Conservation (phyloP, 2,329 filamentous ascomycete species). For the Aureobasidium melanogenum region DNA sequence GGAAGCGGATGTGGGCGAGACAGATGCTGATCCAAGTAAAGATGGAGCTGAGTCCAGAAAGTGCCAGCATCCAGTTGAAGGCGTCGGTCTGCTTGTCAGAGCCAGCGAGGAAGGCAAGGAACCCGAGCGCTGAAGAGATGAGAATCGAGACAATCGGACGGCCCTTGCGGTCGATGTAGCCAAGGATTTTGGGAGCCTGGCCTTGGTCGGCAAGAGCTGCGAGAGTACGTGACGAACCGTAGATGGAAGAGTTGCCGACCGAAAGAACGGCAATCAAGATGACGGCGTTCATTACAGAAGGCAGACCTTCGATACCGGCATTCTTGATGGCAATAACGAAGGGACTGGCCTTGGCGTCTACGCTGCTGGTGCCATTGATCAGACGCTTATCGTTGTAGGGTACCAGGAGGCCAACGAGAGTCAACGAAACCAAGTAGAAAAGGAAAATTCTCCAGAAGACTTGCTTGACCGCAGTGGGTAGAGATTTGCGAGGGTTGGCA, state of each 20-base stretch:
- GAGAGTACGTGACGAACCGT: conserved; percentile 82
- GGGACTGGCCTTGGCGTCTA: conserved; percentile 68
- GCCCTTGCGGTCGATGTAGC: conserved; percentile 53
- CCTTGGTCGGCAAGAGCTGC: conserved; percentile 78
- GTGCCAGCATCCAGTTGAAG: conserved; percentile 59
- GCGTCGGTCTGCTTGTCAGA: conserved; percentile 32
- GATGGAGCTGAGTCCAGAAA: conserved; percentile 64
- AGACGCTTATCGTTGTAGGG: conserved; percentile 61
- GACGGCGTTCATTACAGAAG: conserved; percentile 88
- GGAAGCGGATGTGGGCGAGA: conserved; percentile 57
- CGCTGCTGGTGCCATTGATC: conserved; percentile 47
- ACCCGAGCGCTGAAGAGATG: conserved; percentile 38
- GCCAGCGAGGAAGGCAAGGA: conserved; percentile 51
- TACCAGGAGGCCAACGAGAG: conserved; percentile 73
- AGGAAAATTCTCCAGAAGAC: conserved; percentile 79
- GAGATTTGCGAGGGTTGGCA: conserved; percentile 67
- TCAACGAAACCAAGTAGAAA: conserved; percentile 80
- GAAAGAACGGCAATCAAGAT: conserved; percentile 86
- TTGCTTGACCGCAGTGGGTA: conserved; percentile 83
- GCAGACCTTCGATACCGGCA: conserved; percentile 67
- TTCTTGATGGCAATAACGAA: conserved; percentile 90
- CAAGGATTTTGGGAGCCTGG: conserved; percentile 47
- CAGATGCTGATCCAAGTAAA: conserved; percentile 69
- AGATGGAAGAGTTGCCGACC: conserved; percentile 86
- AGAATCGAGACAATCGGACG: conserved; percentile 49